Evolutionary conservation across 2,329 filamentous ascomycete genomes (phyloP), one percentile per base, ranked within the genome.

Genomic region (Monosporascus cannonballus): DNA sequence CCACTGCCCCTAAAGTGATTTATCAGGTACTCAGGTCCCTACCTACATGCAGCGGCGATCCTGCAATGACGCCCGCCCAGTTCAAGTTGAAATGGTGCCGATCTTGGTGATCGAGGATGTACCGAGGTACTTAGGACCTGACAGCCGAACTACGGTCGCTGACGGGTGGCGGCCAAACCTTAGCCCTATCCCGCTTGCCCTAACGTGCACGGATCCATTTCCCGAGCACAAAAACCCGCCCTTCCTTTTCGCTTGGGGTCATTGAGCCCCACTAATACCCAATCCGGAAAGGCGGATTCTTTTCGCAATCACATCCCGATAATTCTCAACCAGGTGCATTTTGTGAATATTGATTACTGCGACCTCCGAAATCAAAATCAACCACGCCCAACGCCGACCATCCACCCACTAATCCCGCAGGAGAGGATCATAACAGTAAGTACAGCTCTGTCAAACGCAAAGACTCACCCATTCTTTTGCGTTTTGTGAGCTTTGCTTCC

Each of bases 371-470:
- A 46, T 27, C 42, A 18, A 8, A 2, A 41, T 20, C 38, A 41
- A 17, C 38, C 38, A 30, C 27, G 30, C 30, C 30, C 61, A 64
- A 59, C 62, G 62, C 55, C 58, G 50, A 57, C 55, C 58, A 60
- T 56, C 62, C 58, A 49, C 58, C 58, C 49, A 42, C 17, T 64
- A 65, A 63, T 66, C 64, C 65, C 64, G 50, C 60, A 61, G 61
- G 59, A 58, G 61, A 60, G 64, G 59, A 60, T 58, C 56, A 56
- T 48, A 22, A 51, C 9, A 42, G 39, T 42, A 42, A 42, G 39
- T 42, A 42, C 18, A 42, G 39, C 39, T 42, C 39, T 42, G 4
- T 6, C 8, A 18, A 42, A 24, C 17, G 39, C 39, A 42, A 17
- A 18, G 25, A 27, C 15, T 46, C 41, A 6, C 7, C 54, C 30